phyloP scores from a whole-genome alignment of 2,329 filamentous ascomycete species.

The Fusarium circinatum region DNA sequence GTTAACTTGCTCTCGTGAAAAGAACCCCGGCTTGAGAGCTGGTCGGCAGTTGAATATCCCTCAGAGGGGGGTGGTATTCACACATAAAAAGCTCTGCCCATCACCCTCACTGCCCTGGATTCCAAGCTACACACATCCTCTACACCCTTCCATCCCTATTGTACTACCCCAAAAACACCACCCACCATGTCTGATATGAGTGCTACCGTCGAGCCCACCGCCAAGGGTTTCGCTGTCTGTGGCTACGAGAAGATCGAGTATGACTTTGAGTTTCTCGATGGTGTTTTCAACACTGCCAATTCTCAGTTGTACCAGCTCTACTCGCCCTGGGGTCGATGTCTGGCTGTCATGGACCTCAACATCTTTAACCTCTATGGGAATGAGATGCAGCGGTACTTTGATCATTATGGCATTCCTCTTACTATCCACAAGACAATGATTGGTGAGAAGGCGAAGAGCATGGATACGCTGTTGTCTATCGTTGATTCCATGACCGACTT shows the following conservation, averaged over 20 bases:
- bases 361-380: constrained; percentile 75
- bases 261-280: constrained; percentile 78
- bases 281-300: constrained; percentile 71
- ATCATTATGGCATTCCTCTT: constrained; percentile 69
- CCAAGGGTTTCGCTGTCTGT: constrained; percentile 74
- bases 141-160: not conserved
- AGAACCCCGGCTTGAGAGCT: not conserved
- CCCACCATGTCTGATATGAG: constrained; percentile 74
- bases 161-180: not conserved
- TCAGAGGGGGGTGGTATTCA: not conserved
- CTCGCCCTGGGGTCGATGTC: constrained; percentile 69
- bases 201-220: constrained; percentile 71
- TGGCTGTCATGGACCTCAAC: constrained; percentile 77
- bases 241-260: constrained; percentile 82
- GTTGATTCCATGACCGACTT: constrained; percentile 80
- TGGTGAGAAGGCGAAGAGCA: constrained; percentile 79
- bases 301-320: constrained; percentile 72
- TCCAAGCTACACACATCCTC: constrained; percentile 19
- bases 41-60: constrained; percentile 20
- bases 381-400: constrained; percentile 74
- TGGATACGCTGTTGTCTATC: constrained; percentile 74
- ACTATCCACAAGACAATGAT: constrained; percentile 78
- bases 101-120: not conserved
- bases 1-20: constrained; percentile 13
- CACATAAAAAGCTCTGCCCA: constrained; percentile 30